These are phyloP conservation scores for Rhodomyrtus tomentosa DNA, from an alignment of 345 rosid genomes.

Conservation along the genomic window DNA sequence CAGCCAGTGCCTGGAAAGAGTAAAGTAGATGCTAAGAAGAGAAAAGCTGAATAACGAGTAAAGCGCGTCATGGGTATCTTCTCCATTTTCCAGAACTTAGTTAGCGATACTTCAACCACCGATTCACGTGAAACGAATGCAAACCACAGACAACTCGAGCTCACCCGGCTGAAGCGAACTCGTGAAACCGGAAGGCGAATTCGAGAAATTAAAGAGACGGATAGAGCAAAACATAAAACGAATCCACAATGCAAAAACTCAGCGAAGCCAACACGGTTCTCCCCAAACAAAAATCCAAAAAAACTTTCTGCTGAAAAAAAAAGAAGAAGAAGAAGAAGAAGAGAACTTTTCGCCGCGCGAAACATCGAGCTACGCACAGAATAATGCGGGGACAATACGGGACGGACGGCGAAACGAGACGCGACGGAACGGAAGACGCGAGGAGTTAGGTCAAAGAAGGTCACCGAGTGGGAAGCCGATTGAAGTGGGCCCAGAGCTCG, in stretches of 20 bases:
- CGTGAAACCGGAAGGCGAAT: not conserved
- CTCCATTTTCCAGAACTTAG: not conserved
- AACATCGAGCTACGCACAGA: not conserved
- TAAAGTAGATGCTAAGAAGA: not conserved
- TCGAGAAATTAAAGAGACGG: not conserved
- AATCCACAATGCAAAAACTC: not conserved
- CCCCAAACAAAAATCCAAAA: not conserved
- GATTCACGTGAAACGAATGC: not conserved
- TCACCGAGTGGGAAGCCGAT: conserved; percentile 83
- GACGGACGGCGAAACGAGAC: not conserved
- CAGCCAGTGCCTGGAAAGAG: not conserved
- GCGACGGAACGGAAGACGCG: not conserved
- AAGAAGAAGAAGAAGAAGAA: not conserved
- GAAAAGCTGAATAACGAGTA: not conserved
- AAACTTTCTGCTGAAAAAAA: not conserved
- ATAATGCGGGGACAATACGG: not conserved
- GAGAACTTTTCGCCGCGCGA: not conserved
- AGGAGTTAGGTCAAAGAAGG: not conserved
- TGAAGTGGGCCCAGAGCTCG: conserved; percentile 89
- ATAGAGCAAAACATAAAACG: not conserved
- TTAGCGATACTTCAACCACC: not conserved
- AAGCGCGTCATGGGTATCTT: not conserved
- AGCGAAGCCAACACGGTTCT: not conserved
- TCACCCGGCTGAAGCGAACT: not conserved
- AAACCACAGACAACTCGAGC: not conserved